Percentiles rank a stretch among this genome's conserved stretches.
phyloP scores from a whole-genome alignment of 1,284 basidiomycete species.

The Ustilago loliicola region DNA sequence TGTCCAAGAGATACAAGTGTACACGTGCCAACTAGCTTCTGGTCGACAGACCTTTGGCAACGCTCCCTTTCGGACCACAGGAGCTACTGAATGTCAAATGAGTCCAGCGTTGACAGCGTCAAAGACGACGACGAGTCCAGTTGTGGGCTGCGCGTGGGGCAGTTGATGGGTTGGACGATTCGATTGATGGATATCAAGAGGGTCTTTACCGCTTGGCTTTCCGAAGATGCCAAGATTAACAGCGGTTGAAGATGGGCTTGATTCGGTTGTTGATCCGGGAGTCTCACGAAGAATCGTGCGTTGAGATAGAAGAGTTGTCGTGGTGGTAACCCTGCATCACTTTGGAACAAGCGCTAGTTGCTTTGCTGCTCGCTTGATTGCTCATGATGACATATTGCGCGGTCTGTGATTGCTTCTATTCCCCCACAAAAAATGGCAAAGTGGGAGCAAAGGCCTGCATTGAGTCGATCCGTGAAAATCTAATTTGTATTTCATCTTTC shows the following conservation, averaged over 20 bases:
- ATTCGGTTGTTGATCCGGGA: background rate
- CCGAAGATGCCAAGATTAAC: background rate
- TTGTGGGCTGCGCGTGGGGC: too few species aligned
- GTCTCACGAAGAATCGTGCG: slow-evolving; percentile 1
- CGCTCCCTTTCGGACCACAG: too few species aligned
- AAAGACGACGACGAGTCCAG: too few species aligned
- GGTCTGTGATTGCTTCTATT: background rate
- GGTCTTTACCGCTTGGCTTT: background rate
- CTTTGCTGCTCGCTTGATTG: background rate
- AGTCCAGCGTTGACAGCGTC: too few species aligned
- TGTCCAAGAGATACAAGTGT: too few species aligned
- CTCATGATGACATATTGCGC: background rate
- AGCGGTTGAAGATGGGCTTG: background rate
- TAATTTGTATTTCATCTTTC: background rate
- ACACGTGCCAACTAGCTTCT: too few species aligned
- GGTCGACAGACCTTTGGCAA: too few species aligned
- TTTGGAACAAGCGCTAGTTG: background rate
- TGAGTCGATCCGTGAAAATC: slow-evolving; percentile 10
- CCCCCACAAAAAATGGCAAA: slow-evolving; percentile 2
- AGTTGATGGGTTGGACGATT: too few species aligned
- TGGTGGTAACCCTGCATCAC: slow-evolving; percentile 6
- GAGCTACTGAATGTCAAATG: too few species aligned
- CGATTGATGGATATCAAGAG: too few species aligned
- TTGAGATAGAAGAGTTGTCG: background rate
- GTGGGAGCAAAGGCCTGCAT: slow-evolving; percentile 1